These are phyloP conservation scores for Articulospora tetracladia DNA, from an alignment of 495 filamentous ascomycete genomes.

Conservation along the genomic window DNA sequence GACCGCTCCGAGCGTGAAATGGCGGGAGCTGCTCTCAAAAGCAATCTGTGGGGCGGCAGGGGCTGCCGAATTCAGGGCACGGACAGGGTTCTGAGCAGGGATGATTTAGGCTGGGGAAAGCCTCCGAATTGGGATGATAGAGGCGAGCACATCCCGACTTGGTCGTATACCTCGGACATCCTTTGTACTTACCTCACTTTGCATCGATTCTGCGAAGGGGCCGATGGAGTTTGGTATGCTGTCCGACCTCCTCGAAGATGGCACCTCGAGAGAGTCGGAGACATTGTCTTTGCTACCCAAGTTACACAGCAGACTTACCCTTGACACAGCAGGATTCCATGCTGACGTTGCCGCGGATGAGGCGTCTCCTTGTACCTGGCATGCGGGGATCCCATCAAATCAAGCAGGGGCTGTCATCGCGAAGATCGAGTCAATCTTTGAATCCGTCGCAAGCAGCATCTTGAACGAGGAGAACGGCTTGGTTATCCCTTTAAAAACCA, in stretches of 20 bases:
- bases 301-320: conserved; percentile 15
- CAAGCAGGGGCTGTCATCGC: conserved; percentile 34
- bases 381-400: neutral
- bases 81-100: neutral
- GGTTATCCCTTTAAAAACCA: conserved; percentile 37
- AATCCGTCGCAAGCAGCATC: conserved; percentile 45
- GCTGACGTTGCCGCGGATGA: neutral
- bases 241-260: neutral
- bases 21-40: no score
- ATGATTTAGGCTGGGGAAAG: neutral
- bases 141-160: neutral
- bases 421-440: conserved; percentile 50
- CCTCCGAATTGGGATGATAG: no score
- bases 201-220: neutral
- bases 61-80: neutral
- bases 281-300: conserved; percentile 11
- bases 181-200: no score
- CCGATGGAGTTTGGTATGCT: conserved; percentile 11
- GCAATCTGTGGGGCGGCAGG: neutral
- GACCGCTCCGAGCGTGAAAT: no score
- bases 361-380: neutral
- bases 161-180: neutral
- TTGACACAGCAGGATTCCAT: neutral
- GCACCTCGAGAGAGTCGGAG: neutral
- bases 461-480: conserved; percentile 38